Conservation (phyloP, 352 stramenopile species). For the Phytopythium aichiense region DNA sequence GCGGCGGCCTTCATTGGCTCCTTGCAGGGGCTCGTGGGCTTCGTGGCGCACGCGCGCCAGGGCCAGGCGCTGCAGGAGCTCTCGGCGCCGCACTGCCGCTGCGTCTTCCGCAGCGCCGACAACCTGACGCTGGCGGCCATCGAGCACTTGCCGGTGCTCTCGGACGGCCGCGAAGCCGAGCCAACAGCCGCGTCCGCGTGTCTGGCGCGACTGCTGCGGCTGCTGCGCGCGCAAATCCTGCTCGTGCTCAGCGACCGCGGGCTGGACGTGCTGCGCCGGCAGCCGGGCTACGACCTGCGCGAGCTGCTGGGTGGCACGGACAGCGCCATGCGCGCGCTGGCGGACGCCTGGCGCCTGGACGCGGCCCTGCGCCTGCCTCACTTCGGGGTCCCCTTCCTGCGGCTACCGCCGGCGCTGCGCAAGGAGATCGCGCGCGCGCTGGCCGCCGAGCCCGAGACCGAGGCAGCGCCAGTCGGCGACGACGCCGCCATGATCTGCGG, state of each 20-base stretch:
- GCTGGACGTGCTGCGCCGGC: constrained; percentile 51
- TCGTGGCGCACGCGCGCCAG: constrained; percentile 43
- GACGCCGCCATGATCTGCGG: constrained; percentile 54
- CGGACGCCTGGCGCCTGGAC: constrained; percentile 33
- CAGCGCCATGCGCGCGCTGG: constrained; percentile 35
- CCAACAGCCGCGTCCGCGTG: constrained; percentile 16
- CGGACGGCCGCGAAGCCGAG: constrained; percentile 4
- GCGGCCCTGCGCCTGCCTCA: constrained; percentile 36
- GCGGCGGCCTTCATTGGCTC: constrained; percentile 56
- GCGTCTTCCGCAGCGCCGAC: constrained; percentile 43
- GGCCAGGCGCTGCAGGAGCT: constrained; percentile 54
- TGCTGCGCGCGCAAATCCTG: constrained; percentile 57
- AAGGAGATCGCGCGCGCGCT: constrained; percentile 42
- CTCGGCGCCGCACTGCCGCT: constrained; percentile 27
- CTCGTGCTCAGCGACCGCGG: constrained; percentile 57
- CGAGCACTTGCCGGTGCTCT: constrained; percentile 12
- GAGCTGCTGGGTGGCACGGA: constrained; percentile 65
- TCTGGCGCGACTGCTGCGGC: constrained; percentile 36
- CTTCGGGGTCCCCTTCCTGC: constrained; percentile 48
- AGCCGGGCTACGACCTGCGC: constrained; percentile 69
- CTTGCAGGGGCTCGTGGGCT: constrained; percentile 60
- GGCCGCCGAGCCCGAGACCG: constrained; percentile 25
- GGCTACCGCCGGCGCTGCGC: constrained; percentile 33
- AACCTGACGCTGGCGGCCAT: constrained; percentile 56
- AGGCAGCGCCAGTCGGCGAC: constrained; percentile 1